A percentile compares a stretch with the other conserved stretches of the same genome.
phyloP scores from a whole-genome alignment of 2,329 filamentous ascomycete species.

The Phaeosphaeriaceae sp. region DNA sequence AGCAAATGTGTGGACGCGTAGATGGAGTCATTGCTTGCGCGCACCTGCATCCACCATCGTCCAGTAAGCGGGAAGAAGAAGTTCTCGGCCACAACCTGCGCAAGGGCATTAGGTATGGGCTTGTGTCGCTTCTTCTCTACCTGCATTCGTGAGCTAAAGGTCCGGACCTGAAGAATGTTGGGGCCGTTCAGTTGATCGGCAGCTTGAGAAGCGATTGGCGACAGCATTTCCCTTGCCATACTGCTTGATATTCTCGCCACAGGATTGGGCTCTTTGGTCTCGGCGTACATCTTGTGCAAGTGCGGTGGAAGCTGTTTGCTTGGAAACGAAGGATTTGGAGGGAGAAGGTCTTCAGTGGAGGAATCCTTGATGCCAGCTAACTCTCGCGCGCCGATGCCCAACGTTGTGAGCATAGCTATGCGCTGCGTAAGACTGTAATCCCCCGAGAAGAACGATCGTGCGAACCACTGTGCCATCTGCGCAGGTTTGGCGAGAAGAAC shows the following conservation, averaged over 20 bases:
- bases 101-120: slow-evolving; percentile 77
- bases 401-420: slow-evolving; percentile 77
- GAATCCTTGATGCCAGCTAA: slow-evolving; percentile 75
- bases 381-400: slow-evolving; percentile 84
- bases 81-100: slow-evolving; percentile 73
- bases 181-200: slow-evolving; percentile 83
- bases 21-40: slow-evolving; percentile 62
- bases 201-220: slow-evolving; percentile 80
- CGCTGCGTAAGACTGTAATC: slow-evolving; percentile 90
- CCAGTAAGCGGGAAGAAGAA: slow-evolving; percentile 90
- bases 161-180: slow-evolving; percentile 84
- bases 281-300: slow-evolving; percentile 74
- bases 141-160: slow-evolving; percentile 80
- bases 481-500: slow-evolving; percentile 77
- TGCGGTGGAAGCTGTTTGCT: slow-evolving; percentile 78
- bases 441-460: slow-evolving; percentile 84
- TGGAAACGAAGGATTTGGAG: slow-evolving; percentile 66
- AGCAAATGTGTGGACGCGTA: slow-evolving; percentile 79
- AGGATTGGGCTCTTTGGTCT: slow-evolving; percentile 56
- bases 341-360: slow-evolving; percentile 55
- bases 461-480: slow-evolving; percentile 83
- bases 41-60: slow-evolving; percentile 73
- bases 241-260: slow-evolving; percentile 72
- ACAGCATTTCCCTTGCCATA: slow-evolving; percentile 76
- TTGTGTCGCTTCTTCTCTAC: slow-evolving; percentile 66